Conservation (phyloP, 1,139 yeast genomes). For the Yamadazyma sp. region DNA sequence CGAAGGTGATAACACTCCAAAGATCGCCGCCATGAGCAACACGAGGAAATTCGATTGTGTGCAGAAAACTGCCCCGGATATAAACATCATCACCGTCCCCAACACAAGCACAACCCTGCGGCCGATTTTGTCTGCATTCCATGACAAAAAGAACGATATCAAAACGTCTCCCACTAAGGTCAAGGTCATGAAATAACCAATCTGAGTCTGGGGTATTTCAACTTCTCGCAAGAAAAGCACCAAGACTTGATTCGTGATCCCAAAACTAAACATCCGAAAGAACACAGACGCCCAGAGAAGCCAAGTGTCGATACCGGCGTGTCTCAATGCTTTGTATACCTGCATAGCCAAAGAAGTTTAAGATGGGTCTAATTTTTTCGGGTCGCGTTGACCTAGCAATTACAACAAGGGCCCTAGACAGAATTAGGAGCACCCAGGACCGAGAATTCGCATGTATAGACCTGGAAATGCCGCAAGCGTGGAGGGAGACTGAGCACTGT, state of each 20-base stretch:
- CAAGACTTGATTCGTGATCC: conserved; percentile 77
- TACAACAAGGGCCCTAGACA: too few relatives aligned
- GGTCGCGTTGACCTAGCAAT: too few relatives aligned
- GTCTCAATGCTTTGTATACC: conserved; percentile 19
- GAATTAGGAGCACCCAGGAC: too few relatives aligned
- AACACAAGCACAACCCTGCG: conserved; percentile 62
- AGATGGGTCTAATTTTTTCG: background rate
- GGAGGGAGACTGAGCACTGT: too few relatives aligned
- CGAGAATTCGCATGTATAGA: too few relatives aligned
- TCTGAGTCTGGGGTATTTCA: conserved; percentile 54
- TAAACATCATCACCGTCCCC: conserved; percentile 71
- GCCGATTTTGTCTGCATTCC: conserved; percentile 79
- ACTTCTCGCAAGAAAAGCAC: conserved; percentile 65
- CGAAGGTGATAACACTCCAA: conserved; percentile 78
- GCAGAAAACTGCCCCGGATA: conserved; percentile 68
- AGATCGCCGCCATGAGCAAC: conserved; percentile 57
- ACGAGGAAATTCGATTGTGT: conserved; percentile 46
- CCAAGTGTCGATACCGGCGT: conserved; percentile 52
- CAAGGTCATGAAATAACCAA: conserved; percentile 81
- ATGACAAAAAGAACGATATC: conserved; percentile 69
- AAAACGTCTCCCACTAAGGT: conserved; percentile 80
- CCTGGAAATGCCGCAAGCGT: too few relatives aligned
- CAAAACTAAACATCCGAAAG: conserved; percentile 74
- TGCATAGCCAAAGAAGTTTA: conserved; percentile 4
- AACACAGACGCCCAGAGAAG: conserved; percentile 72